Evolutionary conservation across 2,329 filamentous ascomycete genomes (phyloP).

Genomic region (Phialophora macrospora): DNA sequence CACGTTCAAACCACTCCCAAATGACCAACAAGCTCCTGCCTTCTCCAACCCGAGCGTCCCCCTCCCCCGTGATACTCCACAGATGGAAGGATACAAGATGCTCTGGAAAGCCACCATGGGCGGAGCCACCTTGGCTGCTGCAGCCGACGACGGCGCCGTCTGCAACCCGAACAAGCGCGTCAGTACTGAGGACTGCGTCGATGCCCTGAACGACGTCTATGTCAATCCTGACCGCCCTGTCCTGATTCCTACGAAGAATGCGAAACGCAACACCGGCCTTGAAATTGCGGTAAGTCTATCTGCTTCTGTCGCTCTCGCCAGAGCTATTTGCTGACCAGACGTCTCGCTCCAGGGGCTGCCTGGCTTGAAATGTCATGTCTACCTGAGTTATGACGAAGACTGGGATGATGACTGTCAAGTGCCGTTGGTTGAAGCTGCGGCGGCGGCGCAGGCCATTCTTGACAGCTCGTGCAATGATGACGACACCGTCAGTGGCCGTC

Average conservation of each 20-base stretch:
- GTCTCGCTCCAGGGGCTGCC: background rate
- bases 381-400: constrained; percentile 17
- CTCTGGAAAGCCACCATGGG: constrained; percentile 13
- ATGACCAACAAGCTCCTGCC: constrained; percentile 16
- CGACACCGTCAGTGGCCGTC: constrained; percentile 10
- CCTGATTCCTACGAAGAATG: background rate
- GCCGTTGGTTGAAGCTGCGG: constrained; percentile 16
- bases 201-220: background rate
- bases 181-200: constrained; percentile 13
- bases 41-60: constrained; percentile 11
- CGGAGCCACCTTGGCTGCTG: background rate
- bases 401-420: constrained; percentile 16
- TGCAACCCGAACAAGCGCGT: background rate
- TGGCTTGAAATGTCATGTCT: constrained; percentile 5
- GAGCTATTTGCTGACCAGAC: background rate
- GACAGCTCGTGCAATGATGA: constrained; percentile 10
- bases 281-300: constrained; percentile 5
- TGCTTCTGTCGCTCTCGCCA: background rate
- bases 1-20: constrained; percentile 12
- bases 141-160: background rate
- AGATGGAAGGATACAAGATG: constrained; percentile 13
- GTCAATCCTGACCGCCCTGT: background rate
- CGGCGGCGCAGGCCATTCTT: constrained; percentile 15
- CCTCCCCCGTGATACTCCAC: constrained; percentile 13
- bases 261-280: background rate